Conservation (phyloP, 2,329 filamentous ascomycete species). For the Lachnellula arida region DNA sequence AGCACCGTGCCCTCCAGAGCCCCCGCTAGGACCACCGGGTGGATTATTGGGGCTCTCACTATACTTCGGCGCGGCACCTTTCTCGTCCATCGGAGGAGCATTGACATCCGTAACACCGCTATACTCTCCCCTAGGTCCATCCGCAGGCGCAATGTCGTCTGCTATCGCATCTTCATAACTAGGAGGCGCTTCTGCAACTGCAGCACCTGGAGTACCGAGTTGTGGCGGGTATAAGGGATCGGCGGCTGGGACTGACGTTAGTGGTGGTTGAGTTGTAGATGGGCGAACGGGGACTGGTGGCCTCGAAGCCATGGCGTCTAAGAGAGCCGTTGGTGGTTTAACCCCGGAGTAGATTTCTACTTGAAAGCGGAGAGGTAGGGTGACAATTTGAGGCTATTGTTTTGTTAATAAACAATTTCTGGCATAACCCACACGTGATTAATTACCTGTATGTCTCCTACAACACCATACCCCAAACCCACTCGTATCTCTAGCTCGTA, state of each 20-base stretch:
- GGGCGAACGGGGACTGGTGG: conserved; percentile 17
- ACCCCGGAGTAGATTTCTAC: conserved; percentile 86
- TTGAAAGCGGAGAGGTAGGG: conserved; percentile 73
- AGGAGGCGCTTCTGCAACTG: conserved; percentile 73
- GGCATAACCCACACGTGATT: neutral
- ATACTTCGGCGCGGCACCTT: conserved; percentile 12
- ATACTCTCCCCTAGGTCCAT: conserved; percentile 67
- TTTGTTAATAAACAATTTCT: neutral
- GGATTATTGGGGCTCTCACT: neutral
- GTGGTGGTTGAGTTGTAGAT: conserved; percentile 21
- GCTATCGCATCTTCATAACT: conserved; percentile 94
- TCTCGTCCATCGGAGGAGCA: conserved; percentile 38
- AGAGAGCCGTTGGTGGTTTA: conserved; percentile 68
- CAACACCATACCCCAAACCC: conserved; percentile 69
- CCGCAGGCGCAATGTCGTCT: conserved; percentile 64
- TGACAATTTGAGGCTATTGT: conserved; percentile 64
- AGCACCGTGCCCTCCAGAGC: neutral
- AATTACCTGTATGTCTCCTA: conserved; percentile 37
- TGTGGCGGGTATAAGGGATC: conserved; percentile 58
- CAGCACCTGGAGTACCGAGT: conserved; percentile 41
- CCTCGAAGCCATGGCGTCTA: conserved; percentile 55
- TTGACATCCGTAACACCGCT: conserved; percentile 60
- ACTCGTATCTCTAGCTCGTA: conserved; percentile 83
- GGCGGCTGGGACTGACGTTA: conserved; percentile 28
- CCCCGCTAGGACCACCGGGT: neutral